A percentile compares a stretch with the other conserved stretches of the same genome.
These are phyloP conservation scores for Colletotrichum karsti DNA, from an alignment of 2,329 filamentous ascomycete species.

Conservation along the genomic window DNA sequence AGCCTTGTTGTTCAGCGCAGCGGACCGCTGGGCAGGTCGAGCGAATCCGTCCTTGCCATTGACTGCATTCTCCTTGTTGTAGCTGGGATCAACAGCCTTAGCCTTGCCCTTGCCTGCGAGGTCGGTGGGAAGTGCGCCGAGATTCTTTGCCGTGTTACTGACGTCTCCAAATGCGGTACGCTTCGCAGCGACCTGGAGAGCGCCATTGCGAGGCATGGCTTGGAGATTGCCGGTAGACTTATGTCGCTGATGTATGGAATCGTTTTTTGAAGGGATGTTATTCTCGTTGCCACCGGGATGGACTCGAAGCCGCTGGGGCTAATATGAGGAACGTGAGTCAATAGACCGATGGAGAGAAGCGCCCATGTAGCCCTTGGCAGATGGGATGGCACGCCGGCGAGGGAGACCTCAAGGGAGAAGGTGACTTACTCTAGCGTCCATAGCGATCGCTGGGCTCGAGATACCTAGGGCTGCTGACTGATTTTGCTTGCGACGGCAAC, in stretches of 20 bases:
- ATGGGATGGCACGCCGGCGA: background rate
- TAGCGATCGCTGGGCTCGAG: conserved; percentile 17
- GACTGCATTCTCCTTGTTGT: conserved; percentile 37
- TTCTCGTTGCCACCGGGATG: conserved; percentile 75
- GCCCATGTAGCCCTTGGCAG: background rate
- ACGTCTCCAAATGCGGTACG: conserved; percentile 84
- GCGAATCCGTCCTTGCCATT: conserved; percentile 30
- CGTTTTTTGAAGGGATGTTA: conserved; percentile 60
- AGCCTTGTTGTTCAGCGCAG: conserved; percentile 23
- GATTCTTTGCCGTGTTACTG: conserved; percentile 70
- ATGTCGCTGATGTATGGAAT: conserved; percentile 78
- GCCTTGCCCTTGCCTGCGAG: conserved; percentile 44
- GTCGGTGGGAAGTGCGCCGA: conserved; percentile 29
- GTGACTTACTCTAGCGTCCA: conserved; percentile 33
- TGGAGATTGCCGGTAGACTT: conserved; percentile 78
- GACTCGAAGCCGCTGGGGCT: conserved; percentile 54
- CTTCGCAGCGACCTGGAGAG: conserved; percentile 73
- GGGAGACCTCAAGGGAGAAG: conserved; percentile 1
- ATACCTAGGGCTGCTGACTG: conserved; percentile 20
- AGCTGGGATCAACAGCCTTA: conserved; percentile 45
- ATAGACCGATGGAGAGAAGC: background rate
- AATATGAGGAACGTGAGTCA: conserved; percentile 16
- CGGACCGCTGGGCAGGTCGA: conserved; percentile 31
- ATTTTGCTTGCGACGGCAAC: conserved; percentile 10
- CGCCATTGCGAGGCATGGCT: conserved; percentile 57